Conservation (phyloP, 2,329 filamentous ascomycete species). For the Lecanicillium sp. region DNA sequence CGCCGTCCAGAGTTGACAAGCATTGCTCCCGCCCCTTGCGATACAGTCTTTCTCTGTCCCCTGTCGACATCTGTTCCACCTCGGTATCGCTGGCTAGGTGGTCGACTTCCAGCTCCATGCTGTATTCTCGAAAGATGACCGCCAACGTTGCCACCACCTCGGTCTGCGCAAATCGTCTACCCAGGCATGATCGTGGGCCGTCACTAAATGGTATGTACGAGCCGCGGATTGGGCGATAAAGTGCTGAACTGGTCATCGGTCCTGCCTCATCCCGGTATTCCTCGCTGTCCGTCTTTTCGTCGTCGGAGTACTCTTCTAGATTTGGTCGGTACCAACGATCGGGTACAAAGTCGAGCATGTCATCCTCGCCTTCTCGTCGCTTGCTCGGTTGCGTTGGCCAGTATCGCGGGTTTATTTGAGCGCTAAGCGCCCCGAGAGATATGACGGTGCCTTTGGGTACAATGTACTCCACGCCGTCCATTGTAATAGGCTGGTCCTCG, state of each 20-base stretch:
- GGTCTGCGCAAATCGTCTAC: slow-evolving; percentile 50
- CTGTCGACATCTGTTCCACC: slow-evolving; percentile 38
- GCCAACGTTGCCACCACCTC: slow-evolving; percentile 48
- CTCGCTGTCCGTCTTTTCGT: slow-evolving; percentile 29
- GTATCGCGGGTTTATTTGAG: slow-evolving; percentile 61
- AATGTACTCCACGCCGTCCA: slow-evolving; percentile 49
- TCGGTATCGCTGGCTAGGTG: slow-evolving; percentile 47
- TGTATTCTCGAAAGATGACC: slow-evolving; percentile 49
- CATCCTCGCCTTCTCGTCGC: slow-evolving; percentile 34
- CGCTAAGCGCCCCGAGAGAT: slow-evolving; percentile 44
- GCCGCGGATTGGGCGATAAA: slow-evolving; percentile 52
- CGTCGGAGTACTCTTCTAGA: slow-evolving; percentile 16
- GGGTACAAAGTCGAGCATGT: slow-evolving; percentile 61
- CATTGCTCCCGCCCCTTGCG: slow-evolving; percentile 49
- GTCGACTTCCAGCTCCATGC: slow-evolving; percentile 62
- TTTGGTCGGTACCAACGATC: slow-evolving; percentile 58
- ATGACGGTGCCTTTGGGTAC: slow-evolving; percentile 51
- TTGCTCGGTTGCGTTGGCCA: slow-evolving; percentile 53
- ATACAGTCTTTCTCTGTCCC: slow-evolving; percentile 47
- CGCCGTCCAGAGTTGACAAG: slow-evolving; percentile 41
- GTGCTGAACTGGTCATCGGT: slow-evolving; percentile 51
- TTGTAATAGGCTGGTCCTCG: slow-evolving; percentile 46
- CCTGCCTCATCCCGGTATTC: slow-evolving; percentile 48
- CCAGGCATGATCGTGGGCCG: slow-evolving; percentile 48
- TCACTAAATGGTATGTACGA: slow-evolving; percentile 52